Evolutionary conservation across 768 basidiomycete genomes (phyloP), one percentile per base, ranked within the genome.

Genomic region (Termitomyces heimii): DNA sequence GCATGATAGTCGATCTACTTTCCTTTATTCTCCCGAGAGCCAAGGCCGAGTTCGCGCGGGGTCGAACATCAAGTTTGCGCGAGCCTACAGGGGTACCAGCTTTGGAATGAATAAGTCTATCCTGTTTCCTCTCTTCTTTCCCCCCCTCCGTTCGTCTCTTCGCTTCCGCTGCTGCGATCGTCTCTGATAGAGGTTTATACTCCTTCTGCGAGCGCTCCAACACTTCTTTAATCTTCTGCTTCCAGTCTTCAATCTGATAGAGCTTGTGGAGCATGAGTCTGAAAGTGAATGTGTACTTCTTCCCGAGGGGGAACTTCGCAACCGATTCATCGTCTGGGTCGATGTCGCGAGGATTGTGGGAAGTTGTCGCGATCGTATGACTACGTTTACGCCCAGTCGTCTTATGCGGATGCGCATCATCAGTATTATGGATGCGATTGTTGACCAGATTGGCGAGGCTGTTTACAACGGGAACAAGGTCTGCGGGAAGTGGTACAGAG

Each of bases 251-350:
- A 53, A 80, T 68, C 54, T 78, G 74, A 67, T 87, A 87, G 12
- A 86, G 72, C 66, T 83, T 81, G 71, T 87, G 82, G 56, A 86
- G 67, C 83, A 85, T 86, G 63, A 82, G 73, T 63, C 79, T 82
- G 75, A 86, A 87, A 34, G 81, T 85, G 70, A 87, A 87, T 18
- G 75, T 75, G 62, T 80, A 82, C 51, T 71, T 69, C 60, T 69
- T 73, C n/a, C 65, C 70, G 5, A 78, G 65, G 5, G 79, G 79
- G 57, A 84, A 83, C 37, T 71, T 71, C 2, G 70, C 71, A 12
- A 73, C 64, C 1, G 63, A 73, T 46, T 70, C 68, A 13, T 54
- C 66, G 24, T 65, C 62, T 20, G 66, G 64, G 24, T 67, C 60
- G 13, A 53, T 58, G 48, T 64, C 61, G 39, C 40, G 12, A 24